phyloP scores from a whole-genome alignment of 108 stramenopile genomes.

The Nitzschia inconspicua region DNA sequence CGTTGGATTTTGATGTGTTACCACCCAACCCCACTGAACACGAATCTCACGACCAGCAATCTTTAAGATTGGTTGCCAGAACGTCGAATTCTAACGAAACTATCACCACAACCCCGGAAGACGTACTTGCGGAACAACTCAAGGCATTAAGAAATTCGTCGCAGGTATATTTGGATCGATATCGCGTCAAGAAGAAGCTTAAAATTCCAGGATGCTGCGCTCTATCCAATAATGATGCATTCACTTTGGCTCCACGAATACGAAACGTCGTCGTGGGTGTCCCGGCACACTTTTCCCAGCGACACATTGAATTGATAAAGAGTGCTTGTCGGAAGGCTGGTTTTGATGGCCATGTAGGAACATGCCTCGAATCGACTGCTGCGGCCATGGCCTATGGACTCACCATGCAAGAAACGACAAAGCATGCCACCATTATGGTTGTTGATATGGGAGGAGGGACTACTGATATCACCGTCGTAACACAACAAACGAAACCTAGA shows the following conservation, averaged over 20 bases:
- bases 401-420: slow-evolving; percentile 26
- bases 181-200: slow-evolving; percentile 35
- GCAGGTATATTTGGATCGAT: slow-evolving; percentile 39
- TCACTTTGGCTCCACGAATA: not conserved
- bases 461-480: slow-evolving; percentile 79
- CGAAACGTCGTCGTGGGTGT: slow-evolving; percentile 69
- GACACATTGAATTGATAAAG: slow-evolving; percentile 50
- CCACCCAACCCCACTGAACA: slow-evolving; percentile 20
- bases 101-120: slow-evolving; percentile 43
- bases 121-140: slow-evolving; percentile 49
- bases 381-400: slow-evolving; percentile 85
- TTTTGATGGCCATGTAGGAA: slow-evolving; percentile 55
- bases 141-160: slow-evolving; percentile 46
- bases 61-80: slow-evolving; percentile 12
- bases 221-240: not conserved
- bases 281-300: slow-evolving; percentile 68
- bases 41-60: slow-evolving; percentile 19
- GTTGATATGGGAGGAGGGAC: slow-evolving; percentile 90
- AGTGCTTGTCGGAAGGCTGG: slow-evolving; percentile 62
- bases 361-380: slow-evolving; percentile 74
- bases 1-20: slow-evolving; percentile 35
- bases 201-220: slow-evolving; percentile 26
- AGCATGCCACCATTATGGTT: slow-evolving; percentile 50
- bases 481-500: slow-evolving; percentile 3
- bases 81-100: slow-evolving; percentile 15